A percentile compares a stretch with the other conserved stretches of the same genome.
Evolutionary conservation across 2,329 filamentous ascomycete species (phyloP).

Genomic region (Hymenoscyphus salicellus): DNA sequence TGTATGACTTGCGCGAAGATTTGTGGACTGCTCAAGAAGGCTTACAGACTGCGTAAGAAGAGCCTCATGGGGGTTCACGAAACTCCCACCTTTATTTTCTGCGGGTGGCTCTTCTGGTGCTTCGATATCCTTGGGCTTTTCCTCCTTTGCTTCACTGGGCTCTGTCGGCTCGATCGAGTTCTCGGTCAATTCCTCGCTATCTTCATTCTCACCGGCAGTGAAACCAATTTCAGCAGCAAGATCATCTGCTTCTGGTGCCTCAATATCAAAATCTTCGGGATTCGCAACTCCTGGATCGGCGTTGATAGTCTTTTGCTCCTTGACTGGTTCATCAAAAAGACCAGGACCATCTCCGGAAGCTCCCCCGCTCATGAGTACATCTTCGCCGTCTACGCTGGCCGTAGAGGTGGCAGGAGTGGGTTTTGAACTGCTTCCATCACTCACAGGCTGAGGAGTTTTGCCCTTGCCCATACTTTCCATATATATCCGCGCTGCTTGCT

Average conservation of each 20-base stretch:
- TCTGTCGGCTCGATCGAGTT: background rate
- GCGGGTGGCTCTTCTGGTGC: background rate
- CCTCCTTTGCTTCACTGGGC: background rate
- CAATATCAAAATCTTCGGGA: conserved; percentile 37
- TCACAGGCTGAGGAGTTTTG: conserved; percentile 9
- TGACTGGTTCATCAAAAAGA: conserved; percentile 28
- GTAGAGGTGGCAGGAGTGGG: conserved; percentile 24
- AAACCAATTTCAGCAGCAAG: conserved; percentile 30
- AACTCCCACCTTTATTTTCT: background rate
- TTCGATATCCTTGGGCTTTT: background rate
- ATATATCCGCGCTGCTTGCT: conserved; percentile 51
- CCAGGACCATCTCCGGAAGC: conserved; percentile 18
- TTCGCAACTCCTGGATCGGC: conserved; percentile 25
- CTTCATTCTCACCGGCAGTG: background rate
- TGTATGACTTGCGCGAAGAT: conserved; percentile 12
- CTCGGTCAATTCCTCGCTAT: conserved; percentile 1
- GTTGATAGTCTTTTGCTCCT: conserved; percentile 16
- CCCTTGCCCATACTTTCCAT: conserved; percentile 31
- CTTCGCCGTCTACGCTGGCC: conserved; percentile 16
- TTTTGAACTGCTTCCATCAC: conserved; percentile 22
- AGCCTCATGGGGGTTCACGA: background rate
- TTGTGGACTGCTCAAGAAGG: conserved; percentile 12
- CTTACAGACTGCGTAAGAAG: background rate
- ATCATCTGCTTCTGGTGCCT: conserved; percentile 31
- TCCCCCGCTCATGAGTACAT: conserved; percentile 16